Conservation (phyloP, 169 alveolate species). For the Cryptosporidium muris region DNA sequence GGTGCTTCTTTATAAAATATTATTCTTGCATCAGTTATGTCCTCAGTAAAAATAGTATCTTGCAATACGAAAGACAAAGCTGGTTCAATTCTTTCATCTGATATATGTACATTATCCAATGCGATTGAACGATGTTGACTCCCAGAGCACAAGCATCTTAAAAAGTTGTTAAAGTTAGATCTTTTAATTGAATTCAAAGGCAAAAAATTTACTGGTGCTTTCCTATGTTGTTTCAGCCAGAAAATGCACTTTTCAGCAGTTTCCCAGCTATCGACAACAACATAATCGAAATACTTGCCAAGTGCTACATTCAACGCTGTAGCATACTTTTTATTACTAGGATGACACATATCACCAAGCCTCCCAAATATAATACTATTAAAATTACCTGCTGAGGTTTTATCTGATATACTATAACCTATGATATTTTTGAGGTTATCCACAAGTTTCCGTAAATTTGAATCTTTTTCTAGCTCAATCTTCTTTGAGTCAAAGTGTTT, state of each 20-base stretch:
- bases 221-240: slow-evolving; percentile 36
- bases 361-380: slow-evolving; percentile 25
- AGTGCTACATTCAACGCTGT: slow-evolving; percentile 28
- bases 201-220: slow-evolving; percentile 41
- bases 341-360: slow-evolving; percentile 59
- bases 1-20: slow-evolving; percentile 67
- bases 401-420: neutral
- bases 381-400: neutral
- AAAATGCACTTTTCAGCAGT: slow-evolving; percentile 39
- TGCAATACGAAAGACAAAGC: slow-evolving; percentile 23
- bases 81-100: slow-evolving; percentile 57
- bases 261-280: slow-evolving; percentile 52
- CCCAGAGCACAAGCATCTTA: slow-evolving; percentile 30
- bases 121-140: slow-evolving; percentile 47
- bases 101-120: slow-evolving; percentile 44
- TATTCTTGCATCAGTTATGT: slow-evolving; percentile 37
- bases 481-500: slow-evolving; percentile 74
- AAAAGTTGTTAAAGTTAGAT: neutral
- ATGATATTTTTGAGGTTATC: slow-evolving; percentile 59
- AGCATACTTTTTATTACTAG: slow-evolving; percentile 34
- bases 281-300: slow-evolving; percentile 41
- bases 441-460: slow-evolving; percentile 34
- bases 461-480: slow-evolving; percentile 54
- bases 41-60: slow-evolving; percentile 30
- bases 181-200: slow-evolving; percentile 33